These are phyloP conservation scores for Heterobasidion irregulare DNA, from an alignment of 1,284 basidiomycete species.

Conservation along the genomic window DNA sequence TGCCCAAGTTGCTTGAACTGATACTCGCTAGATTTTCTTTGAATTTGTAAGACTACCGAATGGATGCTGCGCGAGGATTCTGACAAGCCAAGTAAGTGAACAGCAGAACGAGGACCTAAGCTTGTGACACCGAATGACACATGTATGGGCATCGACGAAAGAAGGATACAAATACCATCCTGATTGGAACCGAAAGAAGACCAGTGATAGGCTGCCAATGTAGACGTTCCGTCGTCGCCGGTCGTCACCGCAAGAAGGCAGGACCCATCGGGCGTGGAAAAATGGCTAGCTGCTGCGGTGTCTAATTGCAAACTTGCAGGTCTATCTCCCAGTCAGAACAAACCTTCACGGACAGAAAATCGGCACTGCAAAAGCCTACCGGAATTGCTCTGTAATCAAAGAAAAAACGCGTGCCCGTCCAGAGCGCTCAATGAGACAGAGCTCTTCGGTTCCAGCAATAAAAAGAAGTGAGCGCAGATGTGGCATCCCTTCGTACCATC, in stretches of 20 bases:
- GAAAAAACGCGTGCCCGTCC: conserved; percentile 38
- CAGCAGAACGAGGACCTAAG: conserved; percentile 19
- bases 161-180: neutral
- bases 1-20: conserved; percentile 32
- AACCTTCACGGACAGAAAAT: neutral
- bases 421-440: conserved; percentile 36
- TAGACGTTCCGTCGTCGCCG: too few species aligned
- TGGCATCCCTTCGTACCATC: conserved; percentile 31
- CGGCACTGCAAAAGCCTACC: conserved; percentile 23
- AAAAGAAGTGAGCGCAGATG: conserved; percentile 29
- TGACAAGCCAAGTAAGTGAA: conserved; percentile 34
- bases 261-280: neutral
- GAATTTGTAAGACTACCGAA: conserved; percentile 42
- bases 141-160: neutral
- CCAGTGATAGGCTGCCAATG: neutral
- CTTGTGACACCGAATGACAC: neutral
- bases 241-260: neutral
- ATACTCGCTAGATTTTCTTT: conserved; percentile 45
- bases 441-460: conserved; percentile 37
- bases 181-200: neutral
- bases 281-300: neutral
- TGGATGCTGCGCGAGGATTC: conserved; percentile 20
- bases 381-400: conserved; percentile 38
- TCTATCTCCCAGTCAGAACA: conserved; percentile 17
- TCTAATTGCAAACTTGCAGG: conserved; percentile 36